Conservation (phyloP, 2,329 filamentous ascomycete genomes). For the Clonostachys byssicola region DNA sequence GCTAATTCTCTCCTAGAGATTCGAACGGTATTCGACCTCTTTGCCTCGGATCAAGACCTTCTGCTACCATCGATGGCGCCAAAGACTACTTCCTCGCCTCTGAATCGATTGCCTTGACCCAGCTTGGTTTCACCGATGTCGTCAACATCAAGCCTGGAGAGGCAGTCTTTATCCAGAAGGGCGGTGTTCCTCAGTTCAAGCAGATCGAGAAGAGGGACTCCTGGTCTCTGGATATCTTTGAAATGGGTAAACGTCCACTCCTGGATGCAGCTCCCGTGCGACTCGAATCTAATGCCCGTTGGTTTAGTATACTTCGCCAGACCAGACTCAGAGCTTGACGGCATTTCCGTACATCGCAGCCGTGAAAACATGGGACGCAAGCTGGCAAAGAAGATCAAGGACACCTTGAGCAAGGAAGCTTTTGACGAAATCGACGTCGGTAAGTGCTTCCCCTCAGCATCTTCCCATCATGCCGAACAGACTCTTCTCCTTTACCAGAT, state of each 20-base stretch:
- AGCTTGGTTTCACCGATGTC: constrained; percentile 76
- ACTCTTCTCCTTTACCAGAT: neutral
- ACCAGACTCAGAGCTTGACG: constrained; percentile 79
- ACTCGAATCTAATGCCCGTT: constrained; percentile 29
- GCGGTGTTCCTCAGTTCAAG: constrained; percentile 65
- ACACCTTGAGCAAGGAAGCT: constrained; percentile 62
- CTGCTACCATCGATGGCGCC: constrained; percentile 54
- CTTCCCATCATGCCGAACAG: neutral
- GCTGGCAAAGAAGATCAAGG: constrained; percentile 68
- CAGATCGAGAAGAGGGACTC: constrained; percentile 65
- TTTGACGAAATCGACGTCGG: constrained; percentile 72
- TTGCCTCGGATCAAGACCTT: constrained; percentile 70
- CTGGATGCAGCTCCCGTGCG: too few relatives aligned
- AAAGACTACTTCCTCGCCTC: constrained; percentile 90
- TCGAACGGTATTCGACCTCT: constrained; percentile 75
- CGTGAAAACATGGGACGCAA: constrained; percentile 83
- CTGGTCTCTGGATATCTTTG: constrained; percentile 25
- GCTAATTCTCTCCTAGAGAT: constrained; percentile 9
- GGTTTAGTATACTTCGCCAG: constrained; percentile 72
- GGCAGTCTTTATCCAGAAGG: constrained; percentile 82
- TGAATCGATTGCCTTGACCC: constrained; percentile 77
- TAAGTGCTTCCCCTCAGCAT: constrained; percentile 8
- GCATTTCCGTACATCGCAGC: constrained; percentile 80
- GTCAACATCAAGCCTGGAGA: constrained; percentile 77
- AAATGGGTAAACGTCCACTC: neutral